Evolutionary conservation across 371 early-diverging fungal species (phyloP).

Genomic region (Mucor piriformis): DNA sequence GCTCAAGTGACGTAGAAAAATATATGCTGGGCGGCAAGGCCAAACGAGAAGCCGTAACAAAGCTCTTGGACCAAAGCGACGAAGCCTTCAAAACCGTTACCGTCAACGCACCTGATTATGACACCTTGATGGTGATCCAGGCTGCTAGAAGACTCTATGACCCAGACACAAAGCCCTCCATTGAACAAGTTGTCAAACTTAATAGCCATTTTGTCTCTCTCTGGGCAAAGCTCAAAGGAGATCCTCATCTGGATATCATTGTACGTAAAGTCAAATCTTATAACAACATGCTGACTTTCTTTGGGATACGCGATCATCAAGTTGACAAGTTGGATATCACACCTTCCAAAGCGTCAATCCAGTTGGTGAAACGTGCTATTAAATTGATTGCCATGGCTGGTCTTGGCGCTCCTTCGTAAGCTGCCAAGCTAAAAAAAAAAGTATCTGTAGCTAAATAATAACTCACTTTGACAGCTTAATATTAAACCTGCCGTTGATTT

Average conservation of each 20-base stretch:
- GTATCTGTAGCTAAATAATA: too few relatives aligned
- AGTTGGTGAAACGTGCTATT: slow-evolving; percentile 64
- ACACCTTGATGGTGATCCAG: slow-evolving; percentile 92
- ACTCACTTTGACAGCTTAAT: slow-evolving; percentile 47
- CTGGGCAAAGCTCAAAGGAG: slow-evolving; percentile 72
- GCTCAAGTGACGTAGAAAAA: slow-evolving; percentile 72
- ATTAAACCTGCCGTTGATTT: slow-evolving; percentile 77
- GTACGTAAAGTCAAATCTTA: slow-evolving; percentile 77
- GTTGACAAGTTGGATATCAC: slow-evolving; percentile 81
- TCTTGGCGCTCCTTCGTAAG: slow-evolving; percentile 86
- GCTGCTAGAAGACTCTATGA: slow-evolving; percentile 91
- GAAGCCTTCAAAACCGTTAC: slow-evolving; percentile 86
- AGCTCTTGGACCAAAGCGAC: slow-evolving; percentile 75
- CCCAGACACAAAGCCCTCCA: slow-evolving; percentile 68
- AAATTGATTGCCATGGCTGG: slow-evolving; percentile 71
- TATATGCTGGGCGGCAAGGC: slow-evolving; percentile 82
- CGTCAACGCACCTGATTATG: slow-evolving; percentile 92
- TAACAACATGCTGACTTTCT: slow-evolving; percentile 81
- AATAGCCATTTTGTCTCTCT: slow-evolving; percentile 86
- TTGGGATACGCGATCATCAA: slow-evolving; percentile 95
- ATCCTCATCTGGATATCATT: slow-evolving; percentile 70
- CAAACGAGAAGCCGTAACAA: slow-evolving; percentile 80
- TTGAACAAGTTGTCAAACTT: slow-evolving; percentile 81
- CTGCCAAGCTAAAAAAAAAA: too few relatives aligned
- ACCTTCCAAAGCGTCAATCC: slow-evolving; percentile 64